These are phyloP conservation scores for Beverwykella pulmonaria DNA, from an alignment of 495 filamentous ascomycete genomes.

Conservation along the genomic window DNA sequence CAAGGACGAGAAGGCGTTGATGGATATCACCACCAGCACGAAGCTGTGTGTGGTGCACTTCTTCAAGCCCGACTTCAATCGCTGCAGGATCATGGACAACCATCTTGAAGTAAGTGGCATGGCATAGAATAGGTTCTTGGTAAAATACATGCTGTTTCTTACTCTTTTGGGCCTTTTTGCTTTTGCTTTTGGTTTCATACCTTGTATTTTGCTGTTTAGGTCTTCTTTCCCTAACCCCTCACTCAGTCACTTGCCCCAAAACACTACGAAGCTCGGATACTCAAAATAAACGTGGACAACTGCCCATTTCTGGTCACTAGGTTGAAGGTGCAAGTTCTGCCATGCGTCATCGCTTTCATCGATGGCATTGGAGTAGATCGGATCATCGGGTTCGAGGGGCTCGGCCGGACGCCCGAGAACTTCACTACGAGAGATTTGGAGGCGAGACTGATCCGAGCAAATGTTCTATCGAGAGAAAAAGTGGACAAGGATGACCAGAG, in stretches of 20 bases:
- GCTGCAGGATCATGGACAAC: slow-evolving; percentile 70
- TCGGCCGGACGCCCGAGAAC: slow-evolving; percentile 61
- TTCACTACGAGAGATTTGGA: slow-evolving; percentile 69
- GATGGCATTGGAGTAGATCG: slow-evolving; percentile 68
- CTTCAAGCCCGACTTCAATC: slow-evolving; percentile 71
- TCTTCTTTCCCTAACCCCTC: slow-evolving; percentile 25
- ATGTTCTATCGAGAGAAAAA: slow-evolving; percentile 62
- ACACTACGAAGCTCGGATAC: slow-evolving; percentile 71
- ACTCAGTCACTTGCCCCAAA: slow-evolving; percentile 55
- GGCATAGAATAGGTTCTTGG: background rate
- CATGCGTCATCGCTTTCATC: slow-evolving; percentile 74
- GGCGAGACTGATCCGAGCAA: slow-evolving; percentile 59
- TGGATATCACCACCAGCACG: slow-evolving; percentile 69
- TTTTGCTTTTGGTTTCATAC: background rate
- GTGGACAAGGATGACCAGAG: slow-evolving; percentile 49
- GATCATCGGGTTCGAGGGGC: slow-evolving; percentile 74
- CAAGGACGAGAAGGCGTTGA: slow-evolving; percentile 64
- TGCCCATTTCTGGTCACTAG: slow-evolving; percentile 74
- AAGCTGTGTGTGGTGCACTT: slow-evolving; percentile 74
- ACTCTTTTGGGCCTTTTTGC: background rate
- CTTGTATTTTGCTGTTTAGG: no score
- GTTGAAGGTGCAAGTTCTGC: slow-evolving; percentile 68
- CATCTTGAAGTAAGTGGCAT: slow-evolving; percentile 54
- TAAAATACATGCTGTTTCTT: background rate
- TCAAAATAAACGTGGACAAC: slow-evolving; percentile 70